Conservation (phyloP, 1,284 basidiomycete species). For the Puccinia polysora region DNA sequence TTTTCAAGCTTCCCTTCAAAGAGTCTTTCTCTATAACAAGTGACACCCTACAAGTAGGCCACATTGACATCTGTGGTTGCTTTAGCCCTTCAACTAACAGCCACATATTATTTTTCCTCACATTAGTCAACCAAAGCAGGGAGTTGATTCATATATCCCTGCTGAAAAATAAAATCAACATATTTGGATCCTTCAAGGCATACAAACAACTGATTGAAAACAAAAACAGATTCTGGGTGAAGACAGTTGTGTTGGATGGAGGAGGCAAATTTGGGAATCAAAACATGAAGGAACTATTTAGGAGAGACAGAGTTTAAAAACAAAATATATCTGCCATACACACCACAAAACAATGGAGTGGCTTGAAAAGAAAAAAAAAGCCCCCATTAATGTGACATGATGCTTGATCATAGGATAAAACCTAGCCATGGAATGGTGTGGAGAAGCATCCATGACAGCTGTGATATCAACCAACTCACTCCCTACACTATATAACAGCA, state of each 20-base stretch:
- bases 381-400: not conserved
- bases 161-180: not conserved
- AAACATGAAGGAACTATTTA: not conserved
- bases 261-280: not conserved
- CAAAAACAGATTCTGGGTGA: not conserved
- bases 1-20: not conserved
- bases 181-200: not conserved
- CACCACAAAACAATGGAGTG: not conserved
- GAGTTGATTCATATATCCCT: not conserved
- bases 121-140: not conserved
- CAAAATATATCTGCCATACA: not conserved
- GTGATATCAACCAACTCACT: not conserved
- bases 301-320: not conserved
- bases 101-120: not conserved
- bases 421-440: not conserved
- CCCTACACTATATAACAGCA: not conserved
- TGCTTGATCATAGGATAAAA: not conserved
- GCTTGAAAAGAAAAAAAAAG: not conserved
- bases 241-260: not conserved
- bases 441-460: not conserved
- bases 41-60: not conserved
- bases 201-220: not conserved
- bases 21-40: not conserved
- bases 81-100: not conserved
- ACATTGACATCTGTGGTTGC: not conserved